Conservation (phyloP, 1,284 basidiomycete genomes). For the Sanghuangporus sanghuang region DNA sequence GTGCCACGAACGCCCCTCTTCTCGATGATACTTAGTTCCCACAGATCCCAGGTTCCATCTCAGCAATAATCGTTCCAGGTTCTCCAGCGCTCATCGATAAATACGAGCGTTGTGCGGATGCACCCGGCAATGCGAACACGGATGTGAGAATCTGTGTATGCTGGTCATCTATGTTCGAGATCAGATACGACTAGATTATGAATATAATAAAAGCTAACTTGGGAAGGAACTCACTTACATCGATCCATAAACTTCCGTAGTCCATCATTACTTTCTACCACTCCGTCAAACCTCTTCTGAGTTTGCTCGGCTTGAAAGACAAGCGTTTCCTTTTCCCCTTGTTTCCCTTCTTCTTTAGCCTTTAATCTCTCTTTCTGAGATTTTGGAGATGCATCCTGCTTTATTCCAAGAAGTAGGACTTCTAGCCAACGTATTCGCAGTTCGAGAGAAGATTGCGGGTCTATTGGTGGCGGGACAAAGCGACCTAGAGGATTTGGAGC, state of each 20-base stretch:
- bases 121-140: slow-evolving; percentile 62
- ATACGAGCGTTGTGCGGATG: slow-evolving; percentile 46
- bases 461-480: slow-evolving; percentile 33
- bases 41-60: slow-evolving; percentile 76
- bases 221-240: slow-evolving; percentile 41
- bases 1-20: slow-evolving; percentile 64
- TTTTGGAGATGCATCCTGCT: slow-evolving; percentile 35
- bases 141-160: slow-evolving; percentile 68
- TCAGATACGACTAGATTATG: no score
- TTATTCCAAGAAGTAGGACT: slow-evolving; percentile 63
- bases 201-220: background rate
- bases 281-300: slow-evolving; percentile 47
- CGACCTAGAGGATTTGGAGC: background rate
- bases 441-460: slow-evolving; percentile 62
- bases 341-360: slow-evolving; percentile 23
- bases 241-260: slow-evolving; percentile 65
- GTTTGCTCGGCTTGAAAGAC: slow-evolving; percentile 53
- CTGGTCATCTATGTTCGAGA: slow-evolving; percentile 53
- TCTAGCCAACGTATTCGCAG: slow-evolving; percentile 72
- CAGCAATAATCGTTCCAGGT: slow-evolving; percentile 60
- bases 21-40: slow-evolving; percentile 65
- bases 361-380: slow-evolving; percentile 31
- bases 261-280: slow-evolving; percentile 65
- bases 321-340: slow-evolving; percentile 49
- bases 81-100: slow-evolving; percentile 60